Evolutionary conservation across 176 grass and related monocot genomes (phyloP).

Genomic region (Tuctoria greenei): DNA sequence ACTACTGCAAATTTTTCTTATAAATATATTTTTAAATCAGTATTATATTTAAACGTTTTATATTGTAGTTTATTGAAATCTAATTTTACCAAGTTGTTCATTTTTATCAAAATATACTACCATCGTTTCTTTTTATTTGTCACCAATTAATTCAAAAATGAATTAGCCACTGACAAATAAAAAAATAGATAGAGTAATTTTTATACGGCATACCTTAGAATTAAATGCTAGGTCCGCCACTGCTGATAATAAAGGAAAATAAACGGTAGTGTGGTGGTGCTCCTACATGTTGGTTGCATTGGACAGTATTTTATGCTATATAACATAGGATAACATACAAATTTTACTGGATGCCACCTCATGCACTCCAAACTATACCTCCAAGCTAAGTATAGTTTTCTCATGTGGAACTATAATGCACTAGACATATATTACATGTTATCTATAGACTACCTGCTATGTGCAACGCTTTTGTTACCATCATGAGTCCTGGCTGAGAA

Average conservation of each 20-base stretch:
- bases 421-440: neutral
- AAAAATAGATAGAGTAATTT: no score
- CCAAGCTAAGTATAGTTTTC: neutral
- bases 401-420: slow-evolving; percentile 3
- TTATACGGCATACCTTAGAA: no score
- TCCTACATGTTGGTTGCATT: slow-evolving; percentile 12
- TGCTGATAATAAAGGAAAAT: neutral
- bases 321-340: neutral
- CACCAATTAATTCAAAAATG: no score
- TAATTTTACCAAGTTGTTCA: no score
- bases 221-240: no score
- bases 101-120: no score
- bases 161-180: no score
- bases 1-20: no score
- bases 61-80: no score
- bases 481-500: neutral
- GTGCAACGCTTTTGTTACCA: neutral
- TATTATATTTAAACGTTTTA: no score
- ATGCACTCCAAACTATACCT: neutral
- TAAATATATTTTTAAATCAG: no score
- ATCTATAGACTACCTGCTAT: slow-evolving; percentile 33
- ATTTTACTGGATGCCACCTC: slow-evolving; percentile 26
- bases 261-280: neutral
- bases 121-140: no score
- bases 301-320: neutral